Evolutionary conservation across 805 yeast species (phyloP).

Genomic region (Yarrowia keelungensis): DNA sequence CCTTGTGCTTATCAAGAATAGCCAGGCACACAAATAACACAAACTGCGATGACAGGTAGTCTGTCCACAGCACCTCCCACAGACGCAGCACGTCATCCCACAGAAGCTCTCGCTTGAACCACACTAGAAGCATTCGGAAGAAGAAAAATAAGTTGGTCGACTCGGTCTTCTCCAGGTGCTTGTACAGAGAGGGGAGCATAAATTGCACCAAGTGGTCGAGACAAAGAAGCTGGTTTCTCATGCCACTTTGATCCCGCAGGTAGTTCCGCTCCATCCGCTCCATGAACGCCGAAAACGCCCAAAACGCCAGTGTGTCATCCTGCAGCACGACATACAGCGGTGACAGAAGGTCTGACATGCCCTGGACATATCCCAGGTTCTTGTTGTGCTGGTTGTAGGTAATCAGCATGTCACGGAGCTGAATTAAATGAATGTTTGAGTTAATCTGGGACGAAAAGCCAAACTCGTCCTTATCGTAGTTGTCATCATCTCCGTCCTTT

Average conservation of each 20-base stretch:
- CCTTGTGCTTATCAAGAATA: slow-evolving; percentile 84
- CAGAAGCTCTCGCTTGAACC: slow-evolving; percentile 91
- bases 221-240: slow-evolving; percentile 84
- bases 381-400: slow-evolving; percentile 85
- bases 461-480: slow-evolving; percentile 37
- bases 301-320: slow-evolving; percentile 82
- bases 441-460: slow-evolving; percentile 35
- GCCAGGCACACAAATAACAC: slow-evolving; percentile 88
- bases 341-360: slow-evolving; percentile 92
- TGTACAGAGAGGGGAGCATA: slow-evolving; percentile 83
- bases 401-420: slow-evolving; percentile 75
- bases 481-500: slow-evolving; percentile 60
- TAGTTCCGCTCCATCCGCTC: slow-evolving; percentile 95
- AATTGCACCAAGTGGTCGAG: slow-evolving; percentile 86
- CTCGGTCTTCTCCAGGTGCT: slow-evolving; percentile 86
- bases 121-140: slow-evolving; percentile 91
- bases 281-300: slow-evolving; percentile 90
- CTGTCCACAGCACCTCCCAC: slow-evolving; percentile 96
- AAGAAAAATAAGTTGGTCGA: slow-evolving; percentile 90
- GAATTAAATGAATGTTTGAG: slow-evolving; percentile 79
- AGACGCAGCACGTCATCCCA: slow-evolving; percentile 76
- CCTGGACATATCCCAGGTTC: slow-evolving; percentile 94
- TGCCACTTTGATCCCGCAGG: slow-evolving; percentile 89
- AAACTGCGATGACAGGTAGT: slow-evolving; percentile 83
- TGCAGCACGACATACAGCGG: slow-evolving; percentile 70